Evolutionary conservation across 2,329 filamentous ascomycete species (phyloP).

Genomic region (Exophiala alcalophila): DNA sequence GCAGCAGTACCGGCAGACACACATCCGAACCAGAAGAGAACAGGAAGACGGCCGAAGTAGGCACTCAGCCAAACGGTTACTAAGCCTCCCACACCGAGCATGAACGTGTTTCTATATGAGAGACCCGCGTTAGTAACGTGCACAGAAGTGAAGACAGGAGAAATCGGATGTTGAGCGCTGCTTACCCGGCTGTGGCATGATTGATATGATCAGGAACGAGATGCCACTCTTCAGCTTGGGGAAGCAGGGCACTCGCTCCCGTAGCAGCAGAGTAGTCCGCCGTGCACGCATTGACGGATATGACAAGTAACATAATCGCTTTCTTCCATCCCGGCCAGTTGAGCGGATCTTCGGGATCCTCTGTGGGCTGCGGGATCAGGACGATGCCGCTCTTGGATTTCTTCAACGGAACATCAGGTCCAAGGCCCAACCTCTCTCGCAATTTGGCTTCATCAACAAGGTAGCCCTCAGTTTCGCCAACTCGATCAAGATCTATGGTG

Average conservation of each 20-base stretch:
- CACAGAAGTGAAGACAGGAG: not conserved
- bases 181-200: slow-evolving; percentile 45
- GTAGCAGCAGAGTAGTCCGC: slow-evolving; percentile 51
- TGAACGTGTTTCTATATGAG: slow-evolving; percentile 51
- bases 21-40: slow-evolving; percentile 39
- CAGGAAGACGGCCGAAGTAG: slow-evolving; percentile 46
- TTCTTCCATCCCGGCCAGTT: slow-evolving; percentile 55
- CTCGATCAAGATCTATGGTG: slow-evolving; percentile 28
- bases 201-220: slow-evolving; percentile 51
- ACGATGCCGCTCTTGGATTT: slow-evolving; percentile 43
- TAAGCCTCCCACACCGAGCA: slow-evolving; percentile 44
- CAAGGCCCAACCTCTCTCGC: slow-evolving; percentile 25
- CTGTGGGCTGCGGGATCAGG: slow-evolving; percentile 54
- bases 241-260: slow-evolving; percentile 45
- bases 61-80: slow-evolving; percentile 42
- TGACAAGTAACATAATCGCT: slow-evolving; percentile 48
- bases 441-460: slow-evolving; percentile 28
- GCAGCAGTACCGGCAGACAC: slow-evolving; percentile 33
- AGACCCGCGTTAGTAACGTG: slow-evolving; percentile 12
- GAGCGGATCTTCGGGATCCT: slow-evolving; percentile 52
- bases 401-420: slow-evolving; percentile 34
- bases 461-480: slow-evolving; percentile 31
- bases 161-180: not conserved
- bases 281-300: slow-evolving; percentile 48
- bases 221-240: slow-evolving; percentile 49